These are phyloP conservation scores for Tolypocladium guangdongense DNA, from an alignment of 2,329 filamentous ascomycete genomes.

Conservation along the genomic window DNA sequence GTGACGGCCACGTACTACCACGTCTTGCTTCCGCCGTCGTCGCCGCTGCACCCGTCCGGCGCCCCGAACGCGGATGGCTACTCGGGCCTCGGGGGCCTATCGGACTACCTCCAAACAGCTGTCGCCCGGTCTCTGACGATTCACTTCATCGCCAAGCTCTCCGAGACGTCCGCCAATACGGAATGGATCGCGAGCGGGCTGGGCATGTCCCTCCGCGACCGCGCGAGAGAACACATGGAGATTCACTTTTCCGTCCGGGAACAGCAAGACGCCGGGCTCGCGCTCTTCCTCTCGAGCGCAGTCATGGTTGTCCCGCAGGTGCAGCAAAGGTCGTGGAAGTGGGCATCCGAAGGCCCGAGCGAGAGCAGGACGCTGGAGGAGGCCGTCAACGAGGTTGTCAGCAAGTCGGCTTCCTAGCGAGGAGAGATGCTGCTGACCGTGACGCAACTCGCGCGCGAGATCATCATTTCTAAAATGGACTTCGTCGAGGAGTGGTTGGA, in stretches of 20 bases:
- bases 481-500: background rate
- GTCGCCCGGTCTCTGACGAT: slow-evolving; percentile 28
- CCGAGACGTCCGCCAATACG: background rate
- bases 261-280: slow-evolving; percentile 3
- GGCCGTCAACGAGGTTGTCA: slow-evolving; percentile 10
- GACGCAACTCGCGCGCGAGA: background rate
- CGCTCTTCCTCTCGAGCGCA: slow-evolving; percentile 12
- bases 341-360: slow-evolving; percentile 10
- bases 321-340: slow-evolving; percentile 16
- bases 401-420: slow-evolving; percentile 9
- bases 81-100: slow-evolving; percentile 30
- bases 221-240: slow-evolving; percentile 15
- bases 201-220: slow-evolving; percentile 20
- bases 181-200: slow-evolving; percentile 20
- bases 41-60: slow-evolving; percentile 26
- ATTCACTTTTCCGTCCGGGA: slow-evolving; percentile 21
- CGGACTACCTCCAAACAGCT: slow-evolving; percentile 34
- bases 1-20: slow-evolving; percentile 34
- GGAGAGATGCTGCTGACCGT: background rate
- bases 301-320: slow-evolving; percentile 7
- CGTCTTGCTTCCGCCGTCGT: slow-evolving; percentile 26
- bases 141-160: slow-evolving; percentile 18
- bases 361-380: slow-evolving; percentile 11
- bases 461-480: background rate
- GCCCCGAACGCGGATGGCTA: slow-evolving; percentile 34